Conservation (phyloP, 306 rosid genomes). For the Lupinus albus region DNA sequence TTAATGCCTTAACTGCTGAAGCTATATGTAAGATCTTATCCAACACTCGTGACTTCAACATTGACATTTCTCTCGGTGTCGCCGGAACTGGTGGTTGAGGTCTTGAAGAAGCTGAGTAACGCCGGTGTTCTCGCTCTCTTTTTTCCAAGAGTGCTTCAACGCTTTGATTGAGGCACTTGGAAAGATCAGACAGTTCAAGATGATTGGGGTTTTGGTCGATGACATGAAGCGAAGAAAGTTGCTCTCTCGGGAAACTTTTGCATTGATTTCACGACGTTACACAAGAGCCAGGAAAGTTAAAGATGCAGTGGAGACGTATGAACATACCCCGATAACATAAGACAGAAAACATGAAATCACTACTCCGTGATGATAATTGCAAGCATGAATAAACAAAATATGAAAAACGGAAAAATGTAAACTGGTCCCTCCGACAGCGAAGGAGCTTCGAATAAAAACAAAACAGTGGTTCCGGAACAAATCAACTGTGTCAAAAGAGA, state of each 20-base stretch:
- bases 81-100: conserved; percentile 57
- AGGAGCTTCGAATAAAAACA: conserved; percentile 39
- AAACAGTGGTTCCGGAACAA: conserved; percentile 35
- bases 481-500: conserved; percentile 42
- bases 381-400: conserved; percentile 2
- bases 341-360: conserved; percentile 35
- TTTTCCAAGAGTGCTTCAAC: conserved; percentile 61
- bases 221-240: conserved; percentile 68
- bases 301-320: conserved; percentile 54
- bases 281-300: conserved; percentile 63
- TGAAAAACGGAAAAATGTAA: conserved; percentile 2
- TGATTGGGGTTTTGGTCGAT: conserved; percentile 69
- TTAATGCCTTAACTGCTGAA: conserved; percentile 34
- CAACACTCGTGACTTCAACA: conserved; percentile 37
- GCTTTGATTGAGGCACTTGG: conserved; percentile 76
- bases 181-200: conserved; percentile 78
- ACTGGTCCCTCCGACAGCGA: conserved; percentile 38
- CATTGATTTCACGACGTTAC: conserved; percentile 63
- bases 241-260: conserved; percentile 62
- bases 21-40: conserved; percentile 56
- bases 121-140: conserved; percentile 75
- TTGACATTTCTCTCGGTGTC: conserved; percentile 53
- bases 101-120: conserved; percentile 71
- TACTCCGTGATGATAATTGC: conserved; percentile 30
- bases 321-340: conserved; percentile 29